Conservation (phyloP, 192 early-diverging fungal genomes). For the Umbelopsis vinacea region DNA sequence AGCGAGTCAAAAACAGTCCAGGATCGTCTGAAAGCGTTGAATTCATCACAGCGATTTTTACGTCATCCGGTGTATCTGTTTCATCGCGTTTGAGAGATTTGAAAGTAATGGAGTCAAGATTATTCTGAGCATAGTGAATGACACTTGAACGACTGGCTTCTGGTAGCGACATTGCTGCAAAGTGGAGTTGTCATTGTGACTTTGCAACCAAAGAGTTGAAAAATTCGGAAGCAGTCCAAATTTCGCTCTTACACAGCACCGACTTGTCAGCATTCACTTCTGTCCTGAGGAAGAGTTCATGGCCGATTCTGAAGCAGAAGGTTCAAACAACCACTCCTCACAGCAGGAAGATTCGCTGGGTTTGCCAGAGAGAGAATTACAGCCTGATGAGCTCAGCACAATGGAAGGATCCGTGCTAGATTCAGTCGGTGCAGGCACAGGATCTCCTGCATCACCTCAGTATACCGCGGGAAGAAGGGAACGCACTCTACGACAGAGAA, state of each 20-base stretch:
- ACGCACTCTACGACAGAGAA: conserved; percentile 11
- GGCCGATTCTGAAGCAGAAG: conserved; percentile 15
- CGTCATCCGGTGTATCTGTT: conserved; percentile 26
- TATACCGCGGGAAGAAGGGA: not conserved
- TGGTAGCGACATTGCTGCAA: conserved; percentile 15
- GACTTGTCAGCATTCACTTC: not conserved
- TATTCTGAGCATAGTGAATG: conserved; percentile 25
- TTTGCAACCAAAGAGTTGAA: not conserved
- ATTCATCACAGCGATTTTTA: conserved; percentile 37
- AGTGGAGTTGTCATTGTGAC: not conserved
- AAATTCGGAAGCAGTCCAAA: not conserved
- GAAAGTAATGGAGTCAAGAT: conserved; percentile 39
- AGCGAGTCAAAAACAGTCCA: conserved; percentile 44
- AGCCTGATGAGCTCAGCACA: not conserved
- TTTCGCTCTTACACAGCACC: not conserved
- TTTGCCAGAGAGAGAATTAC: not conserved
- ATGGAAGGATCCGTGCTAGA: not conserved
- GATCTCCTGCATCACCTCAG: not conserved
- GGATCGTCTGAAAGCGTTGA: conserved; percentile 37
- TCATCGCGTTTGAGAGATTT: conserved; percentile 41
- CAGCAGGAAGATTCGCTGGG: conserved; percentile 1
- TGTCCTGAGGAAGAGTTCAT: not conserved
- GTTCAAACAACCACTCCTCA: not conserved
- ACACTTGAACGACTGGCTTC: conserved; percentile 2
- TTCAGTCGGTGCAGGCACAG: not conserved